These are phyloP conservation scores for Epichloe aotearoae DNA, from an alignment of 2,329 filamentous ascomycete species.

Conservation along the genomic window DNA sequence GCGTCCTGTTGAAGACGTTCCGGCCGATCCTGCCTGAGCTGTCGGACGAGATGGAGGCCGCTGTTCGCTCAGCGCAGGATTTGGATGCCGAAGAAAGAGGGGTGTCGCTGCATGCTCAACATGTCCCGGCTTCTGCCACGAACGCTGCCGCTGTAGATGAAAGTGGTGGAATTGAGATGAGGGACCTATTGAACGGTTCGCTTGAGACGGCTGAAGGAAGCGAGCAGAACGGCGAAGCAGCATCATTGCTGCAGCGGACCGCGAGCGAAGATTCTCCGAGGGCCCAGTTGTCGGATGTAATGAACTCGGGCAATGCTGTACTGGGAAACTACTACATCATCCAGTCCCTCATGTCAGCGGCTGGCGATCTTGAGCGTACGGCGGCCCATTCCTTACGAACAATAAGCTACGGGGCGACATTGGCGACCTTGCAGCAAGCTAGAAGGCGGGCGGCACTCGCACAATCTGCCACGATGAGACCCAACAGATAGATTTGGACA, in stretches of 20 bases:
- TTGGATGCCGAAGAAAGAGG: conserved; percentile 45
- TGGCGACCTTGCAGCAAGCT: conserved; percentile 38
- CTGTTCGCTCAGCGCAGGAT: conserved; percentile 29
- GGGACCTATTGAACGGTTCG: conserved; percentile 13
- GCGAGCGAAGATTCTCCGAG: conserved; percentile 18
- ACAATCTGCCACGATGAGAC: conserved; percentile 8
- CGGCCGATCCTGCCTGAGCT: conserved; percentile 19
- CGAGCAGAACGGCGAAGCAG: conserved; percentile 15
- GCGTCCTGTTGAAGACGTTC: conserved; percentile 31
- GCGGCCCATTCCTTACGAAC: conserved; percentile 39
- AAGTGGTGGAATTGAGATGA: conserved; percentile 33
- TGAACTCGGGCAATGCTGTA: conserved; percentile 42
- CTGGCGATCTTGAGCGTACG: conserved; percentile 31
- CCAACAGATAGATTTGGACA: conserved; percentile 9
- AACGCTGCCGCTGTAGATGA: conserved; percentile 18
- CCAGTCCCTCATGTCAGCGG: conserved; percentile 34
- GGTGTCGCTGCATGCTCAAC: conserved; percentile 16
- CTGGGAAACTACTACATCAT: conserved; percentile 40
- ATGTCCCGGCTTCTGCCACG: conserved; percentile 16
- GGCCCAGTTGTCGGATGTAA: conserved; percentile 30
- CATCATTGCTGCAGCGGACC: conserved; percentile 14
- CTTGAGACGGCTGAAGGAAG: conserved; percentile 13
- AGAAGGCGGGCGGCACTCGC: conserved; percentile 24
- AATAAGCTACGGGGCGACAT: conserved; percentile 39
- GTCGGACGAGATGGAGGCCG: conserved; percentile 12